phyloP scores from a whole-genome alignment of 2,329 filamentous ascomycete genomes.

The Penicillium thymicola region DNA sequence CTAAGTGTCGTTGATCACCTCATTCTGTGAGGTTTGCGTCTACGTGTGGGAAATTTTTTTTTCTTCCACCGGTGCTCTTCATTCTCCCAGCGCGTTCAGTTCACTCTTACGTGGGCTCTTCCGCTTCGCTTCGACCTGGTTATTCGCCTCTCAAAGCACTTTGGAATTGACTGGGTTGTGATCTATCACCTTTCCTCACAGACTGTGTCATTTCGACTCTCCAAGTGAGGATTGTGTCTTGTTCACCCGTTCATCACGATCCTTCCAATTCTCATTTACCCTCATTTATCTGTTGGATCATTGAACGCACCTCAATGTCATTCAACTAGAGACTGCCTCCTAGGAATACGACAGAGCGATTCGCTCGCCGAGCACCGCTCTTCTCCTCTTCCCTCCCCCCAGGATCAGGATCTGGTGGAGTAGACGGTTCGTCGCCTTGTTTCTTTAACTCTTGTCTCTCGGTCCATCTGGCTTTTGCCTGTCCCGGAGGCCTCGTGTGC shows the following conservation, averaged over 20 bases:
- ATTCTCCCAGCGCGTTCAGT: conserved; percentile 5
- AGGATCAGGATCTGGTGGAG: conserved; percentile 41
- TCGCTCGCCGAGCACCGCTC: conserved; percentile 42
- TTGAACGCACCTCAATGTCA: conserved; percentile 38
- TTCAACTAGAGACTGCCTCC: conserved; percentile 37
- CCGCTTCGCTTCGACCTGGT: conserved; percentile 6
- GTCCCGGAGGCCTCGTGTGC: conserved; percentile 10
- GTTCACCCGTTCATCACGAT: conserved; percentile 14
- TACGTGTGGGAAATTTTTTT: conserved; percentile 24
- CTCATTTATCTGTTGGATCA: conserved; percentile 19
- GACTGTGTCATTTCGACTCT: neutral
- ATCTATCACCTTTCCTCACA: neutral
- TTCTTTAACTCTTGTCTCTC: conserved; percentile 3
- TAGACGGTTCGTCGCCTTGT: conserved; percentile 40
- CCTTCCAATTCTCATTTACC: conserved; percentile 27
- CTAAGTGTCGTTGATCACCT: conserved; percentile 48
- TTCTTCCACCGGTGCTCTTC: conserved; percentile 10
- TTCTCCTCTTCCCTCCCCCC: conserved; percentile 23
- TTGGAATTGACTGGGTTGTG: conserved; percentile 5
- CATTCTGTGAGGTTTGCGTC: conserved; percentile 27
- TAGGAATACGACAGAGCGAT: conserved; percentile 34
- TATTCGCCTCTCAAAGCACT: conserved; percentile 7
- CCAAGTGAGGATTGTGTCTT: conserved; percentile 1
- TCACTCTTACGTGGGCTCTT: conserved; percentile 3
- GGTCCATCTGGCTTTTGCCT: conserved; percentile 6